phyloP scores from a whole-genome alignment of 108 stramenopile genomes.

The Schizochytrium sp. region DNA sequence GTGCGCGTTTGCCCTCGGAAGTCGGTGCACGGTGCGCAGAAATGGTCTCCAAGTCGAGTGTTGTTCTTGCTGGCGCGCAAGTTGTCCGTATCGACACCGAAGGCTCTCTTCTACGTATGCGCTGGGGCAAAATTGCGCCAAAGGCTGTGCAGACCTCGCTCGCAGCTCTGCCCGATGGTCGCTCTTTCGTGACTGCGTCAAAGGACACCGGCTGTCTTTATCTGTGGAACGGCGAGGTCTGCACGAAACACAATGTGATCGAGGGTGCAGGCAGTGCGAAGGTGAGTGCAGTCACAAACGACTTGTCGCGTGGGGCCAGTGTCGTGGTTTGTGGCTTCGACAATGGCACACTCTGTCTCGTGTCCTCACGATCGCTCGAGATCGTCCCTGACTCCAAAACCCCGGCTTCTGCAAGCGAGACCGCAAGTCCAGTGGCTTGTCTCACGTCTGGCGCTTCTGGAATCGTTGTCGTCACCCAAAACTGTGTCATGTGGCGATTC shows the following conservation, averaged over 20 bases:
- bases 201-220: not conserved
- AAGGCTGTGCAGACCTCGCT: not conserved
- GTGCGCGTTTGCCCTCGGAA: not conserved
- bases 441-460: too few relatives aligned
- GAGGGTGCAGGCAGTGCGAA: not conserved
- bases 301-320: not conserved
- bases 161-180: not conserved
- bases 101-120: not conserved
- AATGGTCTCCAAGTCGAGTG: not conserved
- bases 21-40: not conserved
- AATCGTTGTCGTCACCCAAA: too few relatives aligned
- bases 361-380: not conserved
- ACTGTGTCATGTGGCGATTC: too few relatives aligned
- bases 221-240: not conserved
- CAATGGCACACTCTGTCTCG: not conserved
- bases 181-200: not conserved
- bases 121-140: not conserved
- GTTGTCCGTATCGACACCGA: not conserved
- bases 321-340: not conserved
- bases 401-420: not conserved
- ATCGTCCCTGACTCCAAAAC: not conserved
- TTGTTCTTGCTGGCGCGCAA: not conserved
- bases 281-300: not conserved
- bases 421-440: too few relatives aligned
- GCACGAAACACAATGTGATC: not conserved